phyloP scores from a whole-genome alignment of 805 yeast genomes.

The Cyberlindnera veronae region DNA sequence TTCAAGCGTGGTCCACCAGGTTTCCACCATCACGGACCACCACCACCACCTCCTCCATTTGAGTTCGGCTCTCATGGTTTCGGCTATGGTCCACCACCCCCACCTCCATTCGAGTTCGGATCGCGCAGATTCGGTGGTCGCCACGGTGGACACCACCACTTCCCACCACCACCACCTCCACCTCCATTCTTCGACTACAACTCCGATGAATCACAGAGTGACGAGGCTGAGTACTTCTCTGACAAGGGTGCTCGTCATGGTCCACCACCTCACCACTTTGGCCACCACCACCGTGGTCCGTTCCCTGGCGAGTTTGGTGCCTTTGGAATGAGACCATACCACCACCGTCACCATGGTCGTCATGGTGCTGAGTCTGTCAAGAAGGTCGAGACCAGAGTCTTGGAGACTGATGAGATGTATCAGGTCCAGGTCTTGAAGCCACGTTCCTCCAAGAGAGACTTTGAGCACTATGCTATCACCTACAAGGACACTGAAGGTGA shows the following conservation, averaged over 20 bases:
- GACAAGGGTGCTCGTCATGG: neutral
- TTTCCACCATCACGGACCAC: neutral
- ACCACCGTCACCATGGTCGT: conserved; percentile 3
- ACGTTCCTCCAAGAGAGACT: conserved; percentile 10
- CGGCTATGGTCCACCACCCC: conserved; percentile 6
- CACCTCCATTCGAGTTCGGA: neutral
- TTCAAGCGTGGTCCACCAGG: neutral
- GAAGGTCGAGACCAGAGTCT: conserved; percentile 1
- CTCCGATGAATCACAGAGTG: neutral
- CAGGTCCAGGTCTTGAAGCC: conserved; percentile 19
- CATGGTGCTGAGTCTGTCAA: neutral
- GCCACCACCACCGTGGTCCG: neutral
- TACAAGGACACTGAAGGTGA: conserved; percentile 12
- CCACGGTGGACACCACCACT: conserved; percentile 2
- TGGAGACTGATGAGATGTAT: conserved; percentile 1
- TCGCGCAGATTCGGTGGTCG: neutral
- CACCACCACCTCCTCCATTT: neutral
- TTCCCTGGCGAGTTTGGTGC: neutral
- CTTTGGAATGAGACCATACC: neutral
- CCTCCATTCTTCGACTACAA: conserved; percentile 3
- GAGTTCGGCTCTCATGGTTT: conserved; percentile 1
- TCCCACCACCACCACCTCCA: conserved; percentile 8
- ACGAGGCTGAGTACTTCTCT: neutral
- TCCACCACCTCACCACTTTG: neutral
- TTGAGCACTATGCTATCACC: conserved; percentile 18